Conservation (phyloP, 2,329 filamentous ascomycete genomes). For the Thielaviopsis euricoi region DNA sequence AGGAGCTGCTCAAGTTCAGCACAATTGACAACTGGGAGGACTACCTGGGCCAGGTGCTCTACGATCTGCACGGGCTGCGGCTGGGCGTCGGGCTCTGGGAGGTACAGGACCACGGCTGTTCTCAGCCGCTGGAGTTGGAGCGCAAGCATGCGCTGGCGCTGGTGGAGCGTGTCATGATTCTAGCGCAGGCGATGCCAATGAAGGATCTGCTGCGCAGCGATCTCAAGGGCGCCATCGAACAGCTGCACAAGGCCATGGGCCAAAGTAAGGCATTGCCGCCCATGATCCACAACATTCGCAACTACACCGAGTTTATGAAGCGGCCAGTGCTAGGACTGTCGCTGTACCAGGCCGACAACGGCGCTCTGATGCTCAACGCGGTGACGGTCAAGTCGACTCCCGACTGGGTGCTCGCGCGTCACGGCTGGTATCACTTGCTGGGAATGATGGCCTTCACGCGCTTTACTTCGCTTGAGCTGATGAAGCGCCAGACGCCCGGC, state of each 20-base stretch:
- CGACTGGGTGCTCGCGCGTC: constrained; percentile 56
- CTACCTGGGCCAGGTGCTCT: constrained; percentile 72
- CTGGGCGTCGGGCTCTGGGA: constrained; percentile 51
- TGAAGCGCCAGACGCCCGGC: constrained; percentile 58
- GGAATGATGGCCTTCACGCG: constrained; percentile 79
- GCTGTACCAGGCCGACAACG: constrained; percentile 65
- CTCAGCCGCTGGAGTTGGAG: constrained; percentile 56
- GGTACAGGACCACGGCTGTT: constrained; percentile 62
- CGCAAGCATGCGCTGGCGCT: constrained; percentile 64
- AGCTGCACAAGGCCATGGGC: constrained; percentile 77
- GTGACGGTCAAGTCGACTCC: constrained; percentile 45
- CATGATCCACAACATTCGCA: constrained; percentile 72
- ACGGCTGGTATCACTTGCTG: constrained; percentile 84
- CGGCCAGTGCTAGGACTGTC: constrained; percentile 68
- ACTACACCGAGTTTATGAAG: constrained; percentile 67
- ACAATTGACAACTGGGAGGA: constrained; percentile 69
- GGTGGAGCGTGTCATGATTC: constrained; percentile 65
- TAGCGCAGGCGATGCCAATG: constrained; percentile 71
- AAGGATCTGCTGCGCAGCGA: constrained; percentile 88
- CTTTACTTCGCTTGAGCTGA: constrained; percentile 54
- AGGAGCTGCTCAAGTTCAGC: constrained; percentile 63
- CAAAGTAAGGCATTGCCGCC: constrained; percentile 61
- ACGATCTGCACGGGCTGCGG: constrained; percentile 67
- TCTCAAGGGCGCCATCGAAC: constrained; percentile 76
- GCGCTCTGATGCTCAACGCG: constrained; percentile 57